Base-by-base conservation (phyloP, 768 basidiomycete species). In the Lepiota venenata region DNA sequence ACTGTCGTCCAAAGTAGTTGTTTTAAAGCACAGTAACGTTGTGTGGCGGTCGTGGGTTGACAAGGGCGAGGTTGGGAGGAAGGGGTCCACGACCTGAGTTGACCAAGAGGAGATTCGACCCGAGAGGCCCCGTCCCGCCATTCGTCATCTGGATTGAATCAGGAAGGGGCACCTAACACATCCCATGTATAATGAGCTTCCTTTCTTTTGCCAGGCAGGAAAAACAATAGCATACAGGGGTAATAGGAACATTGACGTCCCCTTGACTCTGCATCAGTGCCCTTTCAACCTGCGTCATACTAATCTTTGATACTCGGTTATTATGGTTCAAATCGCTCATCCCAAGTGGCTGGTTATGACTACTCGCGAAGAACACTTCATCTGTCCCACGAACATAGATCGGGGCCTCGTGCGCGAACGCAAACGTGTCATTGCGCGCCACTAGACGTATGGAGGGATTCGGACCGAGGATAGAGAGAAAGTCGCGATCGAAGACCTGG, bases 401-500 rank as follows among this genome's bases (percentile, higher is more conserved):
- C 0, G 87, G 87, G 2, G 87, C 90, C 68, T 93, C 90, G 62
- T 91, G 88, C n/a, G 87, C 88, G 57, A 89, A 82, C 2, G 84
- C 84, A 65, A 84, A 84, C 3, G 75, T 80, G 3, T 76, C 75
- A 54, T 82, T 80, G 5, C 78, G 76, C 0, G 82, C 81, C 43
- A 93, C 79, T 55, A 79, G 64, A 3, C 78, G 76, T 44, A 91
- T 76, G 0, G 77, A 76, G 5, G 88, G 82, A 22, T 71, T 69
- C 3, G 65, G 58, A 2, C 88, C 89, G 1, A 89, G 76, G 53
- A 89, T 71, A 5, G 65, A 52, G 40, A 85, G 69, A 66, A 91
- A 89, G 16, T 67, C 60, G 20, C 53, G 48, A 56, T 78, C 70
- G 54, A 77, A 75, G 50, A 78, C 68, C 58, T 77, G 74, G 68